Conservation (phyloP, 768 basidiomycete species). For the Trametes cingulata region DNA sequence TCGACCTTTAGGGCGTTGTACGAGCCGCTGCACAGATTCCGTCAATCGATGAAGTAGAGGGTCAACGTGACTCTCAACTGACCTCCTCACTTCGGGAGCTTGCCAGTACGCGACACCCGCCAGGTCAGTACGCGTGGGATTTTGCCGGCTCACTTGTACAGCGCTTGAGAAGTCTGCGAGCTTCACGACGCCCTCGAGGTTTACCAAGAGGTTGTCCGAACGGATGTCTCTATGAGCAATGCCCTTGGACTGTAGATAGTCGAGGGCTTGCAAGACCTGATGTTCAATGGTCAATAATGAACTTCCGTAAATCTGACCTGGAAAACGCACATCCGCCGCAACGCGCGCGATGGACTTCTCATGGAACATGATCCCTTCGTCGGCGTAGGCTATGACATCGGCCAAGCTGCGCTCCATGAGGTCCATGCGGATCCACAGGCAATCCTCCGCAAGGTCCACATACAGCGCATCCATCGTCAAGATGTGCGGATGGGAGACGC, state of each 20-base stretch:
- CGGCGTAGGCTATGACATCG: constrained; percentile 69
- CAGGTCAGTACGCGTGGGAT: constrained; percentile 52
- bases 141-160: constrained; percentile 53
- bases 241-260: constrained; percentile 60
- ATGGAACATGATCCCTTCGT: constrained; percentile 60
- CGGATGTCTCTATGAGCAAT: constrained; percentile 86
- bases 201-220: constrained; percentile 80
- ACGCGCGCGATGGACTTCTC: constrained; percentile 76
- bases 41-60: neutral
- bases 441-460: constrained; percentile 53
- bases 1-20: constrained; percentile 79
- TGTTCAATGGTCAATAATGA: neutral
- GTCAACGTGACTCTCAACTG: constrained; percentile 28
- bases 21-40: constrained; percentile 47
- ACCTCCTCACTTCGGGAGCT: constrained; percentile 80
- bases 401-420: constrained; percentile 88
- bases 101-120: constrained; percentile 85
- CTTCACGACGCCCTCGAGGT: constrained; percentile 68
- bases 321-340: constrained; percentile 68
- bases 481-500: constrained; percentile 60
- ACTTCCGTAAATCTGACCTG: neutral
- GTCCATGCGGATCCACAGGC: constrained; percentile 87
- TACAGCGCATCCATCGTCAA: constrained; percentile 70
- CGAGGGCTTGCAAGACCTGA: constrained; percentile 61
- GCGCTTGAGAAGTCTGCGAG: constrained; percentile 83